phyloP scores from a whole-genome alignment of 768 basidiomycete genomes.

The Boletus barrowsii region DNA sequence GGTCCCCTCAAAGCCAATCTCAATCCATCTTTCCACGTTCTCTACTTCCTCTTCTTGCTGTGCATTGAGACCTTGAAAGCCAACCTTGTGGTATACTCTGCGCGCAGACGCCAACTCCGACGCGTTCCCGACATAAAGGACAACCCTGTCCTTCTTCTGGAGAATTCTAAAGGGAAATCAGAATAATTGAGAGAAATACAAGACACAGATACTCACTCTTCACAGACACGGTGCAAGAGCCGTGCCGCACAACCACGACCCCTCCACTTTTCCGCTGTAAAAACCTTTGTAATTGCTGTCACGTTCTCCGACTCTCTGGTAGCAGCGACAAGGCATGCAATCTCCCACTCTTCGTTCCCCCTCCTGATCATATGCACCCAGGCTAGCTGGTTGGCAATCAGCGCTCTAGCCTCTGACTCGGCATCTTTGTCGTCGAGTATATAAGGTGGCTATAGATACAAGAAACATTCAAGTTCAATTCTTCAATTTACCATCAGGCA shows the following conservation, averaged over 20 bases:
- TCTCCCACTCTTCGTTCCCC: conserved; percentile 29
- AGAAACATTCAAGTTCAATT: not conserved
- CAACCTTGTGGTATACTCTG: conserved; percentile 60
- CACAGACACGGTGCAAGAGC: conserved; percentile 56
- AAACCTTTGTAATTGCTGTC: conserved; percentile 71
- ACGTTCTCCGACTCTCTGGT: conserved; percentile 57
- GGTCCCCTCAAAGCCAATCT: conserved; percentile 55
- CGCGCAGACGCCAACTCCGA: conserved; percentile 41
- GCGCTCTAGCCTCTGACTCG: conserved; percentile 44
- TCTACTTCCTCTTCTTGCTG: conserved; percentile 31
- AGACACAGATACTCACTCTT: conserved; percentile 39
- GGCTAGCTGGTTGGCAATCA: conserved; percentile 46
- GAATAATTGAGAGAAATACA: not conserved
- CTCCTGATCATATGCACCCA: conserved; percentile 59
- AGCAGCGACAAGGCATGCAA: conserved; percentile 66
- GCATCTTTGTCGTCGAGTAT: conserved; percentile 42
- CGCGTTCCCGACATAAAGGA: conserved; percentile 61
- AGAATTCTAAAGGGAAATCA: conserved; percentile 31
- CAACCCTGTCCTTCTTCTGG: conserved; percentile 44
- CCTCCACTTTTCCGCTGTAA: conserved; percentile 53
- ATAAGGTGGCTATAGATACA: conserved; percentile 52
- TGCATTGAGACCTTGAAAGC: conserved; percentile 54
- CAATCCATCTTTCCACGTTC: conserved; percentile 56
- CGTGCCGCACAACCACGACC: conserved; percentile 56
- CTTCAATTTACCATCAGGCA: not conserved